These are phyloP conservation scores for Leucocoprinus sp. DNA, from an alignment of 768 basidiomycete species.

Conservation along the genomic window DNA sequence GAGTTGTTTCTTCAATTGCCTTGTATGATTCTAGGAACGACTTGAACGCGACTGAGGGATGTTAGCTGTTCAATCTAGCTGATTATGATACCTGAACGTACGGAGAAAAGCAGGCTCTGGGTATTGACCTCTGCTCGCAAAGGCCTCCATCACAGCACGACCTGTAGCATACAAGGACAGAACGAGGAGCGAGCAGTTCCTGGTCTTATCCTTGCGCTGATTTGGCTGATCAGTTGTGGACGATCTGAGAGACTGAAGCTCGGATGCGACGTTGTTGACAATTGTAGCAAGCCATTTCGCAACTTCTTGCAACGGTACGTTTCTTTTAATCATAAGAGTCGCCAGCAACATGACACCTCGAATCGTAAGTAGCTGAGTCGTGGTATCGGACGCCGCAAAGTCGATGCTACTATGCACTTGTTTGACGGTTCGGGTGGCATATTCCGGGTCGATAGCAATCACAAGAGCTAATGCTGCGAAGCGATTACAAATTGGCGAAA, in stretches of 20 bases:
- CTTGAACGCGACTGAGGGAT: constrained; percentile 4
- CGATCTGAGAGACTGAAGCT: constrained; percentile 1
- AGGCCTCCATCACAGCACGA: constrained; percentile 6
- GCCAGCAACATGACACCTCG: constrained; percentile 4
- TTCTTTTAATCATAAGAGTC: constrained; percentile 2
- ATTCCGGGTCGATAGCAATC: constrained; percentile 5
- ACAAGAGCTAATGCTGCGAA: constrained; percentile 7
- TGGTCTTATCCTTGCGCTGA: not conserved
- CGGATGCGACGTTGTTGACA: not conserved
- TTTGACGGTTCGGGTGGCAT: constrained; percentile 1
- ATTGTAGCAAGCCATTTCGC: not conserved
- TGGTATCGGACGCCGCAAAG: constrained; percentile 3
- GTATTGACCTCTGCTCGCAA: not conserved
- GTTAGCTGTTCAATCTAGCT: not conserved
- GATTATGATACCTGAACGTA: not conserved
- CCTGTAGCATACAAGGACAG: constrained; percentile 8
- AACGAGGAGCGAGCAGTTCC: constrained; percentile 3
- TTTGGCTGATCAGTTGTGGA: not conserved
- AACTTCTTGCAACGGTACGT: constrained; percentile 3
- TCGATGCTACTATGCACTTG: constrained; percentile 8
- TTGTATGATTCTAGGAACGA: constrained; percentile 8
- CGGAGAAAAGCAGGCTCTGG: constrained; percentile 8
- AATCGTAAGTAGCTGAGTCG: constrained; percentile 6
- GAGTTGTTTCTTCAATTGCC: constrained; percentile 4
- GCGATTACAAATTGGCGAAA: constrained; percentile 10